A percentile compares a stretch with the other conserved stretches of the same genome.
phyloP scores from a whole-genome alignment of 2,329 filamentous ascomycete genomes.

The Clarireedia sp. region DNA sequence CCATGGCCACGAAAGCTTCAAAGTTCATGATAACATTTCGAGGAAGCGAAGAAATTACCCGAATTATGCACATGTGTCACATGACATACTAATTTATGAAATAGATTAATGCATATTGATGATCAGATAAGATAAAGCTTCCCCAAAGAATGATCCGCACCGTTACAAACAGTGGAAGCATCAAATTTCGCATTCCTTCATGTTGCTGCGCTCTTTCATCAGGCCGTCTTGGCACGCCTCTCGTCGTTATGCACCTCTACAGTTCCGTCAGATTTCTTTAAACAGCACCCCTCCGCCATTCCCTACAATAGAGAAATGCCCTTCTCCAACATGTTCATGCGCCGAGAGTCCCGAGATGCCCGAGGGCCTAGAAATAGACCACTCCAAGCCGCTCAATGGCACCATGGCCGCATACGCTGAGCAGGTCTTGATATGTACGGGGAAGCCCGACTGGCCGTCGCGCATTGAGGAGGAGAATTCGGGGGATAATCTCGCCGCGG shows the following conservation, averaged over 20 bases:
- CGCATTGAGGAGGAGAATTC: slow-evolving; percentile 75
- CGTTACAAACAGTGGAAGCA: no score
- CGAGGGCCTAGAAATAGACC: slow-evolving; percentile 65
- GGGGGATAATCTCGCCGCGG: slow-evolving; percentile 58
- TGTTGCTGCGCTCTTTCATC: not conserved
- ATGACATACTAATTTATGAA: no score
- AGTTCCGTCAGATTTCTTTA: not conserved
- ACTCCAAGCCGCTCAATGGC: slow-evolving; percentile 59
- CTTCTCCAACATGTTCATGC: slow-evolving; percentile 69
- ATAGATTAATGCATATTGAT: no score
- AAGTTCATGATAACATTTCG: no score
- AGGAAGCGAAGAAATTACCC: no score
- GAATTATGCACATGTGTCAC: no score
- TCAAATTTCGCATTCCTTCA: not conserved
- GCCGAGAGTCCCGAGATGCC: slow-evolving; percentile 58
- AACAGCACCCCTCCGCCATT: slow-evolving; percentile 11
- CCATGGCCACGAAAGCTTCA: no score
- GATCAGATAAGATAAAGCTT: not conserved
- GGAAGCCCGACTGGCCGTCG: slow-evolving; percentile 71
- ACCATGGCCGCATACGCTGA: slow-evolving; percentile 72
- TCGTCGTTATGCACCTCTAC: not conserved
- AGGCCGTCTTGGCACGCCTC: not conserved
- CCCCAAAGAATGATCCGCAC: no score
- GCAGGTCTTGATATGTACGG: slow-evolving; percentile 78
- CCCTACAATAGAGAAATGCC: slow-evolving; percentile 43